A percentile compares a stretch with the other conserved stretches of the same genome.
These are phyloP conservation scores for Podospora comata DNA, from an alignment of 495 filamentous ascomycete species.

Conservation along the genomic window DNA sequence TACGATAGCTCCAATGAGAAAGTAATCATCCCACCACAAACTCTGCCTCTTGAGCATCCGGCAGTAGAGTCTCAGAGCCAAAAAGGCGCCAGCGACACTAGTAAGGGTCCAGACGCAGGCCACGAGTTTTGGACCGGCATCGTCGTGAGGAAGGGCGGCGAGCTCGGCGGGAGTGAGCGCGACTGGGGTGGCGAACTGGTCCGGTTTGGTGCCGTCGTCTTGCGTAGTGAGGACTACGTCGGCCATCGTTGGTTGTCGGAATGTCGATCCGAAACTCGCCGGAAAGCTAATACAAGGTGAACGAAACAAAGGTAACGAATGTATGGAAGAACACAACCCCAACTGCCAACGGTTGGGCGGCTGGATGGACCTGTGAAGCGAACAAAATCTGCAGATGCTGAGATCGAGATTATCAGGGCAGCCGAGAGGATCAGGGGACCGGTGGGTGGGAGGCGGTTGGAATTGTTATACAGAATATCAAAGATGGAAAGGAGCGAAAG, in stretches of 20 bases:
- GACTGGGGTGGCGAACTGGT: constrained; percentile 21
- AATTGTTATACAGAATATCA: not conserved
- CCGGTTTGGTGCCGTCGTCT: constrained; percentile 10
- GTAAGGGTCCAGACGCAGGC: constrained; percentile 30
- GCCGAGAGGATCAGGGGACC: not conserved
- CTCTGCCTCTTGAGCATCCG: constrained; percentile 22
- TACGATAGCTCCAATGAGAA: constrained; percentile 35
- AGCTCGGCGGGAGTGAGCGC: constrained; percentile 11
- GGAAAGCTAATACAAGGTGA: not conserved
- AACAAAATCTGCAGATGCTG: not conserved
- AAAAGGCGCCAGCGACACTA: constrained; percentile 26
- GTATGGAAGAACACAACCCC: not conserved
- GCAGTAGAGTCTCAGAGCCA: constrained; percentile 36
- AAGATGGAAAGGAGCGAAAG: not conserved
- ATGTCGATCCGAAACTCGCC: not conserved
- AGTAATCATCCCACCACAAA: constrained; percentile 34
- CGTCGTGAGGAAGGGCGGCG: constrained; percentile 25
- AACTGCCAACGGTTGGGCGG: constrained; percentile 6
- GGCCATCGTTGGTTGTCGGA: not conserved
- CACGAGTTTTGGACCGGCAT: constrained; percentile 27
- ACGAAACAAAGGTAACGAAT: not conserved
- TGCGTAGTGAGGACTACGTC: not conserved
- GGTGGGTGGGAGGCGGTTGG: not conserved
- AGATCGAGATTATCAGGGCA: not conserved
- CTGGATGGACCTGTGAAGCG: not conserved